Conservation (phyloP, 2,329 filamentous ascomycete genomes). For the Paramyrothecium sp. region DNA sequence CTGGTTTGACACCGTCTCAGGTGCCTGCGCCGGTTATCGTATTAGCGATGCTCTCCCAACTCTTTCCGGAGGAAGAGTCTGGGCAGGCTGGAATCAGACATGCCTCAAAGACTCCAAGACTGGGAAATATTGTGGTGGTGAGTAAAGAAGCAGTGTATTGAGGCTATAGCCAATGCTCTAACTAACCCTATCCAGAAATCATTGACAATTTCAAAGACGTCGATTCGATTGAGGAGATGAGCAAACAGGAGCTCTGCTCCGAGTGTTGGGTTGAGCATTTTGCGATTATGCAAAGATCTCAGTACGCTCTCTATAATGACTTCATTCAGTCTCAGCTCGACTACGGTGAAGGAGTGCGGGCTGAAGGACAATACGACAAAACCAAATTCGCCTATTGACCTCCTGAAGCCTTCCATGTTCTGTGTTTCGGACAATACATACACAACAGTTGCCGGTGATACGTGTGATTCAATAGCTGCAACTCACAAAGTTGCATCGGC, state of each 20-base stretch:
- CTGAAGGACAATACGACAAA: too few species aligned
- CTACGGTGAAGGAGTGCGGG: too few species aligned
- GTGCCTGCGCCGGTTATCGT: background rate
- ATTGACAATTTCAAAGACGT: background rate
- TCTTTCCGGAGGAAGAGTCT: slow-evolving; percentile 2
- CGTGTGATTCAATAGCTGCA: too few species aligned
- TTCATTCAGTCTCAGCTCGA: too few species aligned
- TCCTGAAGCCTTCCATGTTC: too few species aligned
- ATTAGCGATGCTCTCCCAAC: background rate
- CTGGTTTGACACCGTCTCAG: slow-evolving; percentile 2
- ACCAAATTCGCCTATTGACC: too few species aligned
- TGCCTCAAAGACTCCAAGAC: slow-evolving; percentile 9
- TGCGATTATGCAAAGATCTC: slow-evolving; percentile 13
- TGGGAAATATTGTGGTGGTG: slow-evolving; percentile 12
- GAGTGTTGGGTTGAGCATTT: slow-evolving; percentile 11
- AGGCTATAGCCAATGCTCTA: background rate
- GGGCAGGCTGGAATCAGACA: slow-evolving; percentile 8
- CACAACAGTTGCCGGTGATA: too few species aligned
- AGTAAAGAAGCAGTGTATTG: background rate
- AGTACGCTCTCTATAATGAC: slow-evolving; percentile 8
- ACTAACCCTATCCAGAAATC: background rate
- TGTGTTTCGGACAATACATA: too few species aligned
- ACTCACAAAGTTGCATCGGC: too few species aligned
- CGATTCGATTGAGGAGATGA: background rate
- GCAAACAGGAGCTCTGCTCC: background rate